Evolutionary conservation across 306 rosid genomes (phyloP).

Genomic region (Rubus parviflorus): DNA sequence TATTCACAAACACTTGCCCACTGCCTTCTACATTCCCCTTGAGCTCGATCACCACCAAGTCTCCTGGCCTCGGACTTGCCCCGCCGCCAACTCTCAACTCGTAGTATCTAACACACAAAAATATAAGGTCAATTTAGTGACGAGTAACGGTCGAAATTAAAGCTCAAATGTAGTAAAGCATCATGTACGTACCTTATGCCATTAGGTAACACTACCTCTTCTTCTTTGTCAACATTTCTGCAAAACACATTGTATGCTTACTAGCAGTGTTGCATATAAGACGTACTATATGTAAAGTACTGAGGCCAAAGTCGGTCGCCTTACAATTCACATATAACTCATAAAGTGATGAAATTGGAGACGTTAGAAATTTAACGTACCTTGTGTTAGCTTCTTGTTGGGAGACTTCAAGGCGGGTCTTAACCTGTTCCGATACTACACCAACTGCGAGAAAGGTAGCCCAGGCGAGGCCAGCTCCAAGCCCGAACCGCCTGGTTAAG

Average conservation of each 20-base stretch:
- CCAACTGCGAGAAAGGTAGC: slow-evolving; percentile 81
- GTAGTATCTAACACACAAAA: slow-evolving; percentile 40
- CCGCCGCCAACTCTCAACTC: slow-evolving; percentile 81
- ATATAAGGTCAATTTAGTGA: not conserved
- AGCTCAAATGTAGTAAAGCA: slow-evolving; percentile 3
- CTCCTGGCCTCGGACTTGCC: slow-evolving; percentile 61
- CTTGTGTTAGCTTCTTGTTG: slow-evolving; percentile 76
- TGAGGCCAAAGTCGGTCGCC: not conserved
- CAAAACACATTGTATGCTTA: slow-evolving; percentile 21
- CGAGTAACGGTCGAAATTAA: not conserved
- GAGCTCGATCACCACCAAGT: slow-evolving; percentile 79
- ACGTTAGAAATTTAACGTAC: too few relatives aligned
- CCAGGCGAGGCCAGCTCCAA: slow-evolving; percentile 98
- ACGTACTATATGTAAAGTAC: not conserved
- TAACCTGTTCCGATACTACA: slow-evolving; percentile 87
- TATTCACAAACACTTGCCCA: slow-evolving; percentile 76
- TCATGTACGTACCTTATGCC: slow-evolving; percentile 80
- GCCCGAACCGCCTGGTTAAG: slow-evolving; percentile 81
- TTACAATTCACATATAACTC: not conserved
- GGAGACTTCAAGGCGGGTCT: slow-evolving; percentile 90
- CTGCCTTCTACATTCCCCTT: slow-evolving; percentile 53
- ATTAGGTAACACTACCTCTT: slow-evolving; percentile 75
- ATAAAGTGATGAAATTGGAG: not conserved
- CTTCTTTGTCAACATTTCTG: slow-evolving; percentile 62
- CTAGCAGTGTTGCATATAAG: not conserved